A percentile compares a stretch with the other conserved stretches of the same genome.
Evolutionary conservation across 768 basidiomycete species (phyloP).

Genomic region (Pisolithus tinctorius): DNA sequence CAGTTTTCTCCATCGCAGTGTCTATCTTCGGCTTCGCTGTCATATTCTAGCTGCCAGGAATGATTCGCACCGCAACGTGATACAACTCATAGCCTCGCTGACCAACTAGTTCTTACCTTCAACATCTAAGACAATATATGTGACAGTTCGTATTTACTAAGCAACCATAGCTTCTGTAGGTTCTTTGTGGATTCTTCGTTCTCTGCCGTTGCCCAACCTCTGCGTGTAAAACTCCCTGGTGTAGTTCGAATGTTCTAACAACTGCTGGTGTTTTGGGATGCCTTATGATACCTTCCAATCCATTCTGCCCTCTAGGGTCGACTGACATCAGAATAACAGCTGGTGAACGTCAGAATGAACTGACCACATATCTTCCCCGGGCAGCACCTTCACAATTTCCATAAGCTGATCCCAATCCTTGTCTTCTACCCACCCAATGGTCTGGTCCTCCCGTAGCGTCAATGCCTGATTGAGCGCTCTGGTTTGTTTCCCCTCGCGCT

Average conservation of each 20-base stretch:
- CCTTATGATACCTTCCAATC: not conserved
- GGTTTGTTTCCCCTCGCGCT: constrained; percentile 26
- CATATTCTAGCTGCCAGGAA: constrained; percentile 10
- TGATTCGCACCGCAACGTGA: not conserved
- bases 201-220: not conserved
- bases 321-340: not conserved
- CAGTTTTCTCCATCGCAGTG: constrained; percentile 12
- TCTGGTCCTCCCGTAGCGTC: constrained; percentile 43
- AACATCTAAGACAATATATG: not conserved
- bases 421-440: constrained; percentile 52
- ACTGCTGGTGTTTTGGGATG: too few relatives aligned
- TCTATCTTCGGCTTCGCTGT: constrained; percentile 13
- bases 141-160: not conserved
- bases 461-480: constrained; percentile 37
- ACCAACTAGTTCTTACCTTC: not conserved
- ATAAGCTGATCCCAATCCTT: constrained; percentile 46
- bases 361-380: constrained; percentile 13
- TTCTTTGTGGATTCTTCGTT: too few relatives aligned
- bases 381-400: constrained; percentile 27
- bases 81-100: not conserved
- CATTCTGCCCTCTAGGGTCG: not conserved
- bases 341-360: not conserved
- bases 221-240: not conserved
- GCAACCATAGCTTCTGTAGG: too few relatives aligned
- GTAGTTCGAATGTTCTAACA: not conserved